Evolutionary conservation across 768 basidiomycete species (phyloP).

Genomic region (Saitozyma podzolica): DNA sequence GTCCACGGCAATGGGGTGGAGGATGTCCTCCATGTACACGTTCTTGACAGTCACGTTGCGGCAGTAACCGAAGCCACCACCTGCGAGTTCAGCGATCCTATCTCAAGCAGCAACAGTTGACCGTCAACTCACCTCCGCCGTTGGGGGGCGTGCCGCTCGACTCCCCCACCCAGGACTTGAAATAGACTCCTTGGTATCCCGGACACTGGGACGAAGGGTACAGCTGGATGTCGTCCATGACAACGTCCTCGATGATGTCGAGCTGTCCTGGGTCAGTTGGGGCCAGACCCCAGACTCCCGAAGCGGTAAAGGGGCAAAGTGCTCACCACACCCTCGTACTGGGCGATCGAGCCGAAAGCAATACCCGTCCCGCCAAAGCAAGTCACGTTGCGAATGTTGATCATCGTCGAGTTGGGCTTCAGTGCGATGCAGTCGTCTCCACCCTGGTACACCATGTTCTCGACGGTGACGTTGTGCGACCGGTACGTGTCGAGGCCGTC

Average conservation of each 20-base stretch:
- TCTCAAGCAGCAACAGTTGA: not conserved
- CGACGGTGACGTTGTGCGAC: constrained; percentile 53
- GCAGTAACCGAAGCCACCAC: constrained; percentile 17
- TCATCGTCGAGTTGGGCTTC: constrained; percentile 56
- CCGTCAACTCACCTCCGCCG: constrained; percentile 10
- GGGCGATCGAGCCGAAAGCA: constrained; percentile 54
- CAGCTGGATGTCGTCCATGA: constrained; percentile 18
- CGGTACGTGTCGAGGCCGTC: constrained; percentile 53
- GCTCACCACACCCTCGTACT: constrained; percentile 45
- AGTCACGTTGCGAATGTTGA: constrained; percentile 53
- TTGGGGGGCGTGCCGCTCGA: constrained; percentile 18
- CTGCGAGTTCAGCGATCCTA: not conserved
- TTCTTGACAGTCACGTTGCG: constrained; percentile 23
- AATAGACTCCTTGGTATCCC: constrained; percentile 18
- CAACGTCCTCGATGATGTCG: constrained; percentile 24
- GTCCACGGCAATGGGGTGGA: constrained; percentile 14
- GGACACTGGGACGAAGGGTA: constrained; percentile 18
- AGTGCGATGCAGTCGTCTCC: constrained; percentile 55
- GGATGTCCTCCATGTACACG: constrained; percentile 24
- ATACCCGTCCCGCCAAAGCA: constrained; percentile 54
- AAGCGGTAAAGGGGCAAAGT: not conserved
- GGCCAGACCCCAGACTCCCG: not conserved
- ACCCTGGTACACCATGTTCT: constrained; percentile 52
- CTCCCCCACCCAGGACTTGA: constrained; percentile 23
- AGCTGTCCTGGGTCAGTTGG: not conserved